These are phyloP conservation scores for Lodderomyces oxycetoniae DNA, from an alignment of 1,139 yeast genomes.

Conservation along the genomic window DNA sequence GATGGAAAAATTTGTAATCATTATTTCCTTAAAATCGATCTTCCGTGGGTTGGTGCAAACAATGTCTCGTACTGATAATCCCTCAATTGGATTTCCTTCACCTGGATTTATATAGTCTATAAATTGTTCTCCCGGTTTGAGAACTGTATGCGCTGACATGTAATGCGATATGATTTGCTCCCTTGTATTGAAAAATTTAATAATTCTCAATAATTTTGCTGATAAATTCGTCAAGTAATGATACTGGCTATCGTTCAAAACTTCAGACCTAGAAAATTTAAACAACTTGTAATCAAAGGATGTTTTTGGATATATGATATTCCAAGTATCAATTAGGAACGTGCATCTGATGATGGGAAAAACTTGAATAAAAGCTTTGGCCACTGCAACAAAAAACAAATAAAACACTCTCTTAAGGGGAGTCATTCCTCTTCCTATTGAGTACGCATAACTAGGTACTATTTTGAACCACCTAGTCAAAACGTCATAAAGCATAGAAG, in stretches of 20 bases:
- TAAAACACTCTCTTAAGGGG: constrained; percentile 33
- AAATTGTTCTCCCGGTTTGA: constrained; percentile 16
- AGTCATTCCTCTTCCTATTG: constrained; percentile 25
- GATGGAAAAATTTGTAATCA: constrained; percentile 18
- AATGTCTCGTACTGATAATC: constrained; percentile 17
- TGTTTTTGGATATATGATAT: constrained; percentile 28
- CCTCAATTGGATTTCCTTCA: not conserved
- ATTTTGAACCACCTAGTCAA: constrained; percentile 29
- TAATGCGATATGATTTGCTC: constrained; percentile 22
- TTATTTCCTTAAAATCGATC: constrained; percentile 21
- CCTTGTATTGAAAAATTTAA: constrained; percentile 30
- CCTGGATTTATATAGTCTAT: constrained; percentile 11
- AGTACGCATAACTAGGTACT: constrained; percentile 31
- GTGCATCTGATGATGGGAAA: constrained; percentile 34
- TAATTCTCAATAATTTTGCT: constrained; percentile 21
- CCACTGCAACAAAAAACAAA: constrained; percentile 33
- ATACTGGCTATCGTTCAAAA: constrained; percentile 17
- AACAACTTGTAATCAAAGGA: constrained; percentile 27
- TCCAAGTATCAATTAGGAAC: constrained; percentile 32
- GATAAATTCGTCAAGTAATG: constrained; percentile 17
- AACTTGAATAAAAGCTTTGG: constrained; percentile 30
- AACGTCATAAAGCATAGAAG: constrained; percentile 7
- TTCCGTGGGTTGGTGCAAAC: constrained; percentile 23
- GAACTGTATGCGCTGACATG: constrained; percentile 18
- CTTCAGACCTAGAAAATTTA: constrained; percentile 17